Evolutionary conservation across 257 asterid genomes (phyloP), one percentile per base, ranked within the genome.

Genomic region (Asclepias syriaca): DNA sequence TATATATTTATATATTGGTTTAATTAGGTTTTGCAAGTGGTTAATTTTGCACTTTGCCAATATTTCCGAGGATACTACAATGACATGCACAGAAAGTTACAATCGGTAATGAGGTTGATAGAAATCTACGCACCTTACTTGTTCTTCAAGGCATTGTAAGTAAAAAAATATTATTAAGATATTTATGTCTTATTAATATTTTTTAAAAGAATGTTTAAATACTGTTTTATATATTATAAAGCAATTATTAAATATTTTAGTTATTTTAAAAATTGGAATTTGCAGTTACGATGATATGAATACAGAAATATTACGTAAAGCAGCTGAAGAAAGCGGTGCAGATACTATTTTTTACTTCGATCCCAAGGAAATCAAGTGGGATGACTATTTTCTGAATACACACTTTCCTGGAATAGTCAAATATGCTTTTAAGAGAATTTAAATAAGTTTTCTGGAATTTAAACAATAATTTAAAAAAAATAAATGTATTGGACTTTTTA

Each of bases 141-240:
- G 80, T 91, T 94, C 89, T 94, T 84, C 80, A 84, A 86, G 75
- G 97, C 97, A 81, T 72, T 74, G 97, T 93, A 80, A 93, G 98
- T 80, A 14, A 24, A 24, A 24, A 24, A 24, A 24, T 24, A 24
- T 24, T 24, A 24, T 24, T 24, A 24, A 24, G 27, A 24, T 24
- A 24, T 24, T 24, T 24, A 24, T 24, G 27, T 24, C 27, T 24
- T 24, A 24, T 24, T 24, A 0, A 24, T 24, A 24, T 24, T 24
- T 24, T 24, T 24, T 24, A 24, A 24, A 24, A 24, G 27, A 24
- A 24, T 24, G 27, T 24, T 24, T 24, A 24, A 24, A 24, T 24
- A 24, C 27, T 24, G 27, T 24, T 24, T 24, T 24, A 24, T 24
- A 24, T 24, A 24, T 24, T 24, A 24, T 24, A 24, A 24, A 24